These are phyloP conservation scores for Fraxinus anomala DNA, from an alignment of 257 asterid species.

Conservation along the genomic window DNA sequence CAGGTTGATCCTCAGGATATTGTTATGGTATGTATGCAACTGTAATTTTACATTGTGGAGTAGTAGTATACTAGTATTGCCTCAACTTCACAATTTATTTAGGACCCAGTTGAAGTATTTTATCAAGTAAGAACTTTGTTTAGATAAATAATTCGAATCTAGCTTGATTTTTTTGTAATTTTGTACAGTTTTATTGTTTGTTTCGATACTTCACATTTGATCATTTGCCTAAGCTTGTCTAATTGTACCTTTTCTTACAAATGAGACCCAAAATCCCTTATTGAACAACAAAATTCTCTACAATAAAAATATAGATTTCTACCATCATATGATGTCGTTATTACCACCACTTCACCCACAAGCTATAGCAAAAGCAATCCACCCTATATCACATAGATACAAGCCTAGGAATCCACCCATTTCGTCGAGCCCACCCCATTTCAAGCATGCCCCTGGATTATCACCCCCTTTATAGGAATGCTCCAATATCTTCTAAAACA, in stretches of 20 bases:
- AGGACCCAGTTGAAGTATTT: background rate
- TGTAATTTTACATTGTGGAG: background rate
- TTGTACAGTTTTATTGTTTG: background rate
- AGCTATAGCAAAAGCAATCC: too few species aligned
- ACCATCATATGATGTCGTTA: background rate
- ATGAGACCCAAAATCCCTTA: background rate
- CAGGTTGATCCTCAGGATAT: conserved; percentile 21
- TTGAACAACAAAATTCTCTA: background rate
- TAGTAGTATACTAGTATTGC: background rate
- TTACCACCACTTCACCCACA: too few species aligned
- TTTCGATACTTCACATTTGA: background rate
- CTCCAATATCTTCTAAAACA: too few species aligned
- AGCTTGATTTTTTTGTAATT: background rate
- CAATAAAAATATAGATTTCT: background rate
- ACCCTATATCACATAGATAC: too few species aligned
- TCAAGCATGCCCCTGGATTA: too few species aligned
- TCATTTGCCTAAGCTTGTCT: background rate
- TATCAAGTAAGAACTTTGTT: background rate
- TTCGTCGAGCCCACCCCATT: too few species aligned
- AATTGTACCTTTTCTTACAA: background rate
- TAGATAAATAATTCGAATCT: conserved; percentile 16
- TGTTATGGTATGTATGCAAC: conserved; percentile 11
- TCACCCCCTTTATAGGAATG: too few species aligned
- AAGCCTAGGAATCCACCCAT: too few species aligned
- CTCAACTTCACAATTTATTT: conserved; percentile 12